phyloP scores from a whole-genome alignment of 495 filamentous ascomycete genomes.

The Neurospora sp. region DNA sequence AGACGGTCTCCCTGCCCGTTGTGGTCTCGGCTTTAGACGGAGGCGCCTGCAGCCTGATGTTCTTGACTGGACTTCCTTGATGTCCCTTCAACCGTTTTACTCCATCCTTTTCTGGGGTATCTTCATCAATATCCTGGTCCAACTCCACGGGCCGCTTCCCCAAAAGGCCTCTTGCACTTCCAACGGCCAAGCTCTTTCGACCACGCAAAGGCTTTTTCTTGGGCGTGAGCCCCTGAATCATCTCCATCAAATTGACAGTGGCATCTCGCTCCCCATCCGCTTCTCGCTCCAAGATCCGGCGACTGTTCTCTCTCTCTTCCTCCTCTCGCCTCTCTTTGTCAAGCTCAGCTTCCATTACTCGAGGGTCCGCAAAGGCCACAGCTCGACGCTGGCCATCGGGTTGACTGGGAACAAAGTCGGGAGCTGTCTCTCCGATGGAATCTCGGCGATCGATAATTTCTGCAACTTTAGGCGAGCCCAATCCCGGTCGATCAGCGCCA shows the following conservation, averaged over 20 bases:
- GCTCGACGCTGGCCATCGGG: slow-evolving; percentile 19
- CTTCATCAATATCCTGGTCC: slow-evolving; percentile 50
- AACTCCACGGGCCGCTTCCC: slow-evolving; percentile 67
- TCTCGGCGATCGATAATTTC: slow-evolving; percentile 62
- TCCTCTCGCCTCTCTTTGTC: slow-evolving; percentile 58
- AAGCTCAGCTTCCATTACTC: slow-evolving; percentile 56
- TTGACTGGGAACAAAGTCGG: slow-evolving; percentile 46
- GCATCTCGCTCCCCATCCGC: slow-evolving; percentile 45
- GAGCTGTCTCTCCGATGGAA: slow-evolving; percentile 58
- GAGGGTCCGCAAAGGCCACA: slow-evolving; percentile 59
- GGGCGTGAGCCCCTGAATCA: slow-evolving; percentile 68
- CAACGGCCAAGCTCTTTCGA: slow-evolving; percentile 68
- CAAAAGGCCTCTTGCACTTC: slow-evolving; percentile 62
- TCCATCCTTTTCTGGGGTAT: slow-evolving; percentile 50
- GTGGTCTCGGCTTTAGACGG: slow-evolving; percentile 53
- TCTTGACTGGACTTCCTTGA: slow-evolving; percentile 70
- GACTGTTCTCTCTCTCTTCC: slow-evolving; percentile 49
- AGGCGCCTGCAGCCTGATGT: slow-evolving; percentile 54
- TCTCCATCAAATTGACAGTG: slow-evolving; percentile 57
- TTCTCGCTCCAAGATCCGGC: slow-evolving; percentile 41
- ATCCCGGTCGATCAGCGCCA: slow-evolving; percentile 62
- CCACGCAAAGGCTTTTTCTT: slow-evolving; percentile 59
- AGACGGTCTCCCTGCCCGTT: slow-evolving; percentile 45
- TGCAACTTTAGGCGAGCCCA: slow-evolving; percentile 69
- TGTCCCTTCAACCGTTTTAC: slow-evolving; percentile 62